Base-by-base conservation (phyloP, 2,329 filamentous ascomycete species). In the Exophiala aquamarina region DNA sequence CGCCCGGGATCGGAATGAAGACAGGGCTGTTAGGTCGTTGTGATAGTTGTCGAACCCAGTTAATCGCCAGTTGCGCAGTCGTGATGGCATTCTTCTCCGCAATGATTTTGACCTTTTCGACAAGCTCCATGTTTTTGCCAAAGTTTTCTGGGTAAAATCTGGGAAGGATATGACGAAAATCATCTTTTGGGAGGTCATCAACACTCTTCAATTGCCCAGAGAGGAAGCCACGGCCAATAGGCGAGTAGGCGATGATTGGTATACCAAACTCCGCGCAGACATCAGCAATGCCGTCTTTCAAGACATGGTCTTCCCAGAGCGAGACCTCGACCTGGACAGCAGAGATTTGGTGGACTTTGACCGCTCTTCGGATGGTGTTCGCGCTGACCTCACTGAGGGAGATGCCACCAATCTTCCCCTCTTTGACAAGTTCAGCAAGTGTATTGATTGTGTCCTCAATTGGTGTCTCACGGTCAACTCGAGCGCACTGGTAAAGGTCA, bases 1-100 rank as follows among this genome's bases (percentile, higher is more conserved):
- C 62, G 3, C 70, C 70, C 5, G 70, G 69, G 41, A 73, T 72
- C 0, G 70, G 70, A 31, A 72, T 66, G 42, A 72, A 58, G 13
- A 44, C 15, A 28, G 41, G 26, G 38, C 34, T 29, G 32, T 39
- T 37, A 47, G 40, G 34, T 35, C 31, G 17, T 2, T 76, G 70
- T 0, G 78, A 78, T 58, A 86, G 81, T 7, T 73, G 74, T 52
- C 83, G 58, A 41, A 86, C 55, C 83, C 83, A 87, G 0, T 82
- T 81, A 20, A 86, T 66, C 1, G 78, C 76, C 44, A 87, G 60
- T 60, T 87, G 76, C 2, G 71, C 71, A 0, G 77, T 56, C 1
- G 81, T 81, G 23, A 70, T 70, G 2, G 68, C 71, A 64, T 84
- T 84, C 58, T 66, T 68, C 40, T 69, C 65, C 1, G 79, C 80